Conservation (phyloP, 2,329 filamentous ascomycete species). For the Plectosphaerella sp. region DNA sequence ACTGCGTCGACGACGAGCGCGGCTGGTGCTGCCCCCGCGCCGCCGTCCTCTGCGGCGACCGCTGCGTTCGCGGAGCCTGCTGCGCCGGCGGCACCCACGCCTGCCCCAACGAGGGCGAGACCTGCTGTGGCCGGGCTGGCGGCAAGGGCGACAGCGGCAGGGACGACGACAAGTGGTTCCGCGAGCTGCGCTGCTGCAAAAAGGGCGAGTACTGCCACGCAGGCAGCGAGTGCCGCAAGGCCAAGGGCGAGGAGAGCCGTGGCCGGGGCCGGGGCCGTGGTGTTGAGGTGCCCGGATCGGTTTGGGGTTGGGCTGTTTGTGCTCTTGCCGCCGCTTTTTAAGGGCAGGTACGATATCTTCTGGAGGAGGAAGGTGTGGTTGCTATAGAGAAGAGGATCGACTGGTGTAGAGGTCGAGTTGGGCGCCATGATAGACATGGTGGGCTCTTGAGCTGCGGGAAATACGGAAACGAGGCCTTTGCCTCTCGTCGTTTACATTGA, state of each 20-base stretch:
- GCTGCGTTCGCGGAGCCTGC: conserved; percentile 5
- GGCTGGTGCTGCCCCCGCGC: conserved; percentile 5
- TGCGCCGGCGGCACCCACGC: conserved; percentile 1
- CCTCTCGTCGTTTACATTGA: too few relatives aligned
- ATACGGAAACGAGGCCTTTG: too few relatives aligned
- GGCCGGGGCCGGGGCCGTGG: not conserved
- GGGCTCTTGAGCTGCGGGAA: too few relatives aligned
- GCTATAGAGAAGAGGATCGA: too few relatives aligned
- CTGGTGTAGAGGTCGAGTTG: too few relatives aligned
- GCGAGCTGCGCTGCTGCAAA: not conserved
- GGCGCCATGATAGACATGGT: too few relatives aligned
- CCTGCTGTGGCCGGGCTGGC: conserved; percentile 3
- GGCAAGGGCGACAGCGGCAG: not conserved
- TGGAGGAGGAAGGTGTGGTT: too few relatives aligned
- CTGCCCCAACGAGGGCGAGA: not conserved
- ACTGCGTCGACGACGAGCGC: conserved; percentile 6
- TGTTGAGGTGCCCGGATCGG: too few relatives aligned
- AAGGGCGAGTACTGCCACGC: not conserved
- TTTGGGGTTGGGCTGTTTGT: too few relatives aligned
- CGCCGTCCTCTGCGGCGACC: conserved; percentile 2
- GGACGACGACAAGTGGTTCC: not conserved
- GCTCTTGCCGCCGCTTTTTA: too few relatives aligned
- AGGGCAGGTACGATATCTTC: too few relatives aligned
- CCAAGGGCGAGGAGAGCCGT: not conserved
- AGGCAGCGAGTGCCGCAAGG: not conserved